Evolutionary conservation across 176 grass and related monocot genomes (phyloP), one percentile per base, ranked within the genome.

Genomic region (Panicum miliaceum): DNA sequence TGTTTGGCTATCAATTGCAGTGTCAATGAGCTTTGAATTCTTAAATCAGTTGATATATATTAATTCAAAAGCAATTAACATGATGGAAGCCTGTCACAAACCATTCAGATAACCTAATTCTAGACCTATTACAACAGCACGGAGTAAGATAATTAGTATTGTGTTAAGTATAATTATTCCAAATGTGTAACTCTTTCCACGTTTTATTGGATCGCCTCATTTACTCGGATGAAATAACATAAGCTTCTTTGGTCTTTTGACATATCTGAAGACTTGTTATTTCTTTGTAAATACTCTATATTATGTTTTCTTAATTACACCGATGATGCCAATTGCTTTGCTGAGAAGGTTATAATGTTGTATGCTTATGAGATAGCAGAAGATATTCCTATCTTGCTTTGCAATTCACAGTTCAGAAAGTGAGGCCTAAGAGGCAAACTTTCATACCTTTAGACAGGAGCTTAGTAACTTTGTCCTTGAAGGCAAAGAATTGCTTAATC

Each of bases 401-500:
- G 72, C 73, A 79, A 71, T 41, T 27, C 14, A 78, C 51, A 87
- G 78, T 32, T 60, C 20, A 29, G 81, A 86, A 91, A 7, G 25
- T 45, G n/a, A 42, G 20, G 12, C n/a, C 37, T 54, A 46, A 54
- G 41, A 64, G 32, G 35, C 16, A 72, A 71, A 8, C 14, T 43
- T 66, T 12, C 81, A 62, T 92, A 99, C 93, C 91, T 89, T 86
- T 75, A 36, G 81, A 80, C 69, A 94, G 81, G 58, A 96, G 87
- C 22, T 87, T 86, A 84, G 75, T 82, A 86, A 94, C 96, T 80
- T 90, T 87, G 74, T 86, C 85, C 87, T 99, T 99, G 86, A 99
- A 96, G 41, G 84, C 82, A 82, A 94, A 81, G 86, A 99, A 99
- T 75, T 99, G 96, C 45, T 89, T 83, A 85, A 99, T 84, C 82